Evolutionary conservation across 2,329 filamentous ascomycete species (phyloP).

Genomic region (Trichoderma atrobrunneum): DNA sequence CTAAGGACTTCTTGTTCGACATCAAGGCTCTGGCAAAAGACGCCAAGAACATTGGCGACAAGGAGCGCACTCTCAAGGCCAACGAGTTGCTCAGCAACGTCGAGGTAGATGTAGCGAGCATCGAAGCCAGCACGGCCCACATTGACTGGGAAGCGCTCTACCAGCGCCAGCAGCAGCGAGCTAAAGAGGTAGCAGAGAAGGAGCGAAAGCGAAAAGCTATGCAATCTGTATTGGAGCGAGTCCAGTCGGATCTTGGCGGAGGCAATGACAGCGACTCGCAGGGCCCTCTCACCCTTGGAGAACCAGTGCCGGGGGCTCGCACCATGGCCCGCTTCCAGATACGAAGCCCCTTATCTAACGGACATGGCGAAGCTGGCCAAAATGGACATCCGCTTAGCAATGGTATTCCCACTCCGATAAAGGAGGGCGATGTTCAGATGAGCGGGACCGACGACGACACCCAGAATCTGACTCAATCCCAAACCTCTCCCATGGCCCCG

Average conservation of each 20-base stretch:
- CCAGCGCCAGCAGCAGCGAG: conserved; percentile 65
- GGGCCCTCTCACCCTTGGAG: conserved; percentile 61
- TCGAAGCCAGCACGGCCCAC: conserved; percentile 65
- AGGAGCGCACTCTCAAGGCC: conserved; percentile 77
- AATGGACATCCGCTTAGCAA: conserved; percentile 49
- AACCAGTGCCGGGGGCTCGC: conserved; percentile 55
- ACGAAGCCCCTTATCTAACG: conserved; percentile 59
- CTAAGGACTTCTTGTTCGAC: conserved; percentile 84
- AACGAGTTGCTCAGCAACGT: conserved; percentile 92
- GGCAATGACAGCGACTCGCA: conserved; percentile 54
- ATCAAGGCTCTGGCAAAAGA: conserved; percentile 83
- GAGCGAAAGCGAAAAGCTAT: conserved; percentile 60
- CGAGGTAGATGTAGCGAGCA: conserved; percentile 81
- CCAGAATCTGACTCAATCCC: conserved; percentile 35
- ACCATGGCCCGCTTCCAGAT: conserved; percentile 56
- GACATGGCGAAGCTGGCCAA: conserved; percentile 40
- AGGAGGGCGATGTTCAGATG: conserved; percentile 61
- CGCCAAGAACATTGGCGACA: conserved; percentile 76
- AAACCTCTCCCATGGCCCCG: conserved; percentile 46
- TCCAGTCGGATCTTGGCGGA: conserved; percentile 48
- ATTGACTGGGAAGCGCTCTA: conserved; percentile 83
- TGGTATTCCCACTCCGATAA: conserved; percentile 51
- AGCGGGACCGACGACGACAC: conserved; percentile 48
- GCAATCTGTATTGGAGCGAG: conserved; percentile 51
- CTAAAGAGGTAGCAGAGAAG: conserved; percentile 57